Percentiles rank a stretch among this genome's conserved stretches.
phyloP scores from a whole-genome alignment of 352 stramenopile species.

The Phytophthora crassamura region DNA sequence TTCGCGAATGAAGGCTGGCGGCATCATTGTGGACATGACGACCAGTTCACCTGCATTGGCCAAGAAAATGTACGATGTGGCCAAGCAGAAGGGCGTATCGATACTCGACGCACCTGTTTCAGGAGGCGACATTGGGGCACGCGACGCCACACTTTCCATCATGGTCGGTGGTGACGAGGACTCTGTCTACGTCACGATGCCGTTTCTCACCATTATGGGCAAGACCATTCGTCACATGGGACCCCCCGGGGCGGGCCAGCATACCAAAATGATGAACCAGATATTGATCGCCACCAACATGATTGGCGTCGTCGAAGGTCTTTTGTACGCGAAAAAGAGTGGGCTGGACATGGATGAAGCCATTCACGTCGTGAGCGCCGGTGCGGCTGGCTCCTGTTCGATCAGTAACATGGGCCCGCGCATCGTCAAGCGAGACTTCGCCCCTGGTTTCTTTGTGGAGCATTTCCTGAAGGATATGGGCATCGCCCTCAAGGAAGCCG shows the following conservation, averaged over 20 bases:
- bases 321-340: slow-evolving; percentile 90
- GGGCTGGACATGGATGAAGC: slow-evolving; percentile 90
- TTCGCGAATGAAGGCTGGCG: slow-evolving; percentile 74
- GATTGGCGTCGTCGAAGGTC: slow-evolving; percentile 89
- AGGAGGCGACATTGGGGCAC: slow-evolving; percentile 88
- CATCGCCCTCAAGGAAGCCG: slow-evolving; percentile 88
- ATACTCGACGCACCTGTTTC: slow-evolving; percentile 88
- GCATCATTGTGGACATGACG: slow-evolving; percentile 92
- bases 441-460: slow-evolving; percentile 92
- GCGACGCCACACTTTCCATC: slow-evolving; percentile 88
- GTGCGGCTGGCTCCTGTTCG: slow-evolving; percentile 88
- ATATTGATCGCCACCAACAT: slow-evolving; percentile 90
- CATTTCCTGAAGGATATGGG: slow-evolving; percentile 93
- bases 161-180: slow-evolving; percentile 92
- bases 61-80: slow-evolving; percentile 85
- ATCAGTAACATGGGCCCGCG: slow-evolving; percentile 91
- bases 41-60: slow-evolving; percentile 89
- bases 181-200: slow-evolving; percentile 80
- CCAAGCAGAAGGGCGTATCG: slow-evolving; percentile 74
- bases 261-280: slow-evolving; percentile 95
- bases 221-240: slow-evolving; percentile 93
- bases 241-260: slow-evolving; percentile 77
- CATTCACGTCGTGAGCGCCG: slow-evolving; percentile 85
- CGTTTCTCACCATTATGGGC: slow-evolving; percentile 89
- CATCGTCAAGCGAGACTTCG: slow-evolving; percentile 89